A percentile compares a stretch with the other conserved stretches of the same genome.
Conservation (phyloP, 805 yeast species). For the Ogataea ramenticola region DNA sequence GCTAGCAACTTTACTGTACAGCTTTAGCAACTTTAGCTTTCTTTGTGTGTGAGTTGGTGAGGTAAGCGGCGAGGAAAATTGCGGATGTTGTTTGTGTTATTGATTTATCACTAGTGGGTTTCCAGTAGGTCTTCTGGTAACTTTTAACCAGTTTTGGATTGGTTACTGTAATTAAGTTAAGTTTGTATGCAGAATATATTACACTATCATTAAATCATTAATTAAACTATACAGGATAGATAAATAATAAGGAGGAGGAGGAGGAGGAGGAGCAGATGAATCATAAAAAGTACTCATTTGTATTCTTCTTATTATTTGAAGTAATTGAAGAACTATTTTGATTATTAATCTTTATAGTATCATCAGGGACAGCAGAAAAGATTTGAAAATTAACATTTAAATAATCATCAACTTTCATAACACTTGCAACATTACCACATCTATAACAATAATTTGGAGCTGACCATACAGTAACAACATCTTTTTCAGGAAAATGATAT, state of each 20-base stretch:
- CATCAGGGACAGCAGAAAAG: conserved; percentile 93
- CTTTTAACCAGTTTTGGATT: too few relatives aligned
- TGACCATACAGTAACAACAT: conserved; percentile 96
- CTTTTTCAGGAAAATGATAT: conserved; percentile 92
- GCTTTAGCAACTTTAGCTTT: not conserved
- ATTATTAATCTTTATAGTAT: conserved; percentile 33
- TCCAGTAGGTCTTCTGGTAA: too few relatives aligned
- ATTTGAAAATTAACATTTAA: conserved; percentile 86
- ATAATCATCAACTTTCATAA: conserved; percentile 89
- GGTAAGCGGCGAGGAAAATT: too few relatives aligned
- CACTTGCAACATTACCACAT: conserved; percentile 97
- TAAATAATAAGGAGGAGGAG: not conserved
- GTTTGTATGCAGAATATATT: not conserved
- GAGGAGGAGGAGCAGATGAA: not conserved
- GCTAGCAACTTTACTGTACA: too few relatives aligned
- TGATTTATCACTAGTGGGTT: too few relatives aligned
- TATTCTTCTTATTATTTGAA: conserved; percentile 25
- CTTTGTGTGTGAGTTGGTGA: too few relatives aligned
- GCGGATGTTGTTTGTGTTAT: too few relatives aligned
- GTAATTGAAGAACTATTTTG: conserved; percentile 1
- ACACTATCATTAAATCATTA: not conserved
- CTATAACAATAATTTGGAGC: conserved; percentile 97
- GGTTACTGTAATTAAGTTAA: too few relatives aligned
- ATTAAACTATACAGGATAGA: not conserved
- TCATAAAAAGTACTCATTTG: conserved; percentile 30